A percentile compares a stretch with the other conserved stretches of the same genome.
Evolutionary conservation across 1,139 yeast species (phyloP).

Genomic region (Taphrina sp.): DNA sequence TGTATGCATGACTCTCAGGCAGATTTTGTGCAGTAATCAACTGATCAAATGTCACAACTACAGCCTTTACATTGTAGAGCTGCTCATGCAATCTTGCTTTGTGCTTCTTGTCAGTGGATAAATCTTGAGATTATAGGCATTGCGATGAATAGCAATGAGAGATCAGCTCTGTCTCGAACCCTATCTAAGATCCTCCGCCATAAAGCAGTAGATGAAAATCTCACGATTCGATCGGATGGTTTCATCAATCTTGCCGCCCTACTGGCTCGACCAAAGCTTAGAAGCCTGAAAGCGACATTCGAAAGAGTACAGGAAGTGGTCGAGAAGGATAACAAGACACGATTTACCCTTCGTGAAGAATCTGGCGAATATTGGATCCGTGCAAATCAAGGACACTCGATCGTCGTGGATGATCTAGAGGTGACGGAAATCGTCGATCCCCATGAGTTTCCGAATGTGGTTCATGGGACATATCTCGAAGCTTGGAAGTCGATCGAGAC

Average conservation of each 20-base stretch:
- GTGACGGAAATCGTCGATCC: conserved; percentile 40
- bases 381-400: conserved; percentile 91
- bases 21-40: not conserved
- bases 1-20: not conserved
- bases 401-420: conserved; percentile 52
- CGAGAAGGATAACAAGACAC: conserved; percentile 61
- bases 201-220: conserved; percentile 69
- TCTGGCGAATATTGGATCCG: conserved; percentile 53
- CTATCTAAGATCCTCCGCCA: conserved; percentile 78
- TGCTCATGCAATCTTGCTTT: too few relatives aligned
- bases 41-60: too few relatives aligned
- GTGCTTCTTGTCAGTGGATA: too few relatives aligned
- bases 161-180: conserved; percentile 42
- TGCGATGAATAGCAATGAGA: conserved; percentile 14
- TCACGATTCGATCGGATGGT: conserved; percentile 66
- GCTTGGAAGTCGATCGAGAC: conserved; percentile 49
- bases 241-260: conserved; percentile 40
- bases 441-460: conserved; percentile 45
- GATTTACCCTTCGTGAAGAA: conserved; percentile 53
- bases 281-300: conserved; percentile 50
- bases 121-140: too few relatives aligned
- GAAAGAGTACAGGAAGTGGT: conserved; percentile 66
- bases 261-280: conserved; percentile 59
- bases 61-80: too few relatives aligned
- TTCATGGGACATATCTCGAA: conserved; percentile 75